These are phyloP conservation scores for Leishmania amazonensis DNA, from an alignment of 208 protist genomes.

Conservation along the genomic window DNA sequence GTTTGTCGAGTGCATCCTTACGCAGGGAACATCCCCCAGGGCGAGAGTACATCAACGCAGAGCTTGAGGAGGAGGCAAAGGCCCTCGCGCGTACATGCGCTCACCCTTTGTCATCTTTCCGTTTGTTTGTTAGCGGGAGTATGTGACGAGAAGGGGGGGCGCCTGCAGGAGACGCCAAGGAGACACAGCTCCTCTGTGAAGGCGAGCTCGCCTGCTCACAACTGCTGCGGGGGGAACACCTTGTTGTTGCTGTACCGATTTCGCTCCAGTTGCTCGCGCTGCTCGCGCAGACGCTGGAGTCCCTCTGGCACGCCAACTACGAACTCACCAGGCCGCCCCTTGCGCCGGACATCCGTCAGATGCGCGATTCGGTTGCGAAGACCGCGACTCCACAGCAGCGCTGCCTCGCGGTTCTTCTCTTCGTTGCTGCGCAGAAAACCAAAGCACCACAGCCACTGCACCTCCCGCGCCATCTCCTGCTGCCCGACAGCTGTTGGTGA, in stretches of 20 bases:
- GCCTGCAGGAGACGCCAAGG: not conserved
- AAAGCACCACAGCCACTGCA: constrained; percentile 81
- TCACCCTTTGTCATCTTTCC: not conserved
- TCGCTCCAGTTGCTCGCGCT: constrained; percentile 76
- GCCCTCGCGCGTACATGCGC: not conserved
- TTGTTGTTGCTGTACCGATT: constrained; percentile 65
- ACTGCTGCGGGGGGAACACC: constrained; percentile 82
- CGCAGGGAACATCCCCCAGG: not conserved
- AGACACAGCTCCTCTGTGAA: not conserved
- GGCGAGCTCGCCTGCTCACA: not conserved
- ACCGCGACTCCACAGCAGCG: constrained; percentile 58
- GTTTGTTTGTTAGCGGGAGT: not conserved
- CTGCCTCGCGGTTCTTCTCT: constrained; percentile 70
- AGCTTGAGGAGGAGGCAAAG: not conserved
- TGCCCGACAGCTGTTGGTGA: constrained; percentile 10
- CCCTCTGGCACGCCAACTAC: constrained; percentile 91
- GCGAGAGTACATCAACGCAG: not conserved
- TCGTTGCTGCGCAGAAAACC: constrained; percentile 69
- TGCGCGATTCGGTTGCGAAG: constrained; percentile 72
- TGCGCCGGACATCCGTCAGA: constrained; percentile 83
- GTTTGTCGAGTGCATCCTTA: not conserved
- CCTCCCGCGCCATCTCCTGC: constrained; percentile 55
- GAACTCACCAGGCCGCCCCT: constrained; percentile 81
- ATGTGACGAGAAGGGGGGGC: not conserved
- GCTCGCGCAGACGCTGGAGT: constrained; percentile 72